Evolutionary conservation across 179 eudicot genomes (phyloP).

Genomic region (Actinidia arguta): DNA sequence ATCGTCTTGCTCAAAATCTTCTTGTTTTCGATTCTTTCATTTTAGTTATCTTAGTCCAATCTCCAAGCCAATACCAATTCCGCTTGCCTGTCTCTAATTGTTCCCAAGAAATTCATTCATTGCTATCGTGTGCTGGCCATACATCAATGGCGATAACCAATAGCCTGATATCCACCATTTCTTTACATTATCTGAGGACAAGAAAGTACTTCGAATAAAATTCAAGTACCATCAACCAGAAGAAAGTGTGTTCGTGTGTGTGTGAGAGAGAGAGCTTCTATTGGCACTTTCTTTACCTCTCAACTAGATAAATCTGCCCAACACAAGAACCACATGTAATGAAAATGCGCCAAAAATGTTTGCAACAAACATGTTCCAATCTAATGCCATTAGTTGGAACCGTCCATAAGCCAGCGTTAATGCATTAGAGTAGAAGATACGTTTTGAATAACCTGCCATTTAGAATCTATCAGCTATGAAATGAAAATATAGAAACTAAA

Average conservation of each 20-base stretch:
- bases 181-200: slow-evolving; percentile 36
- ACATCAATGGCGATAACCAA: slow-evolving; percentile 56
- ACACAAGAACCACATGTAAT: slow-evolving; percentile 29
- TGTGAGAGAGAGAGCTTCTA: background rate
- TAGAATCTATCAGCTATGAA: background rate
- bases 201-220: background rate
- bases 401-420: slow-evolving; percentile 36
- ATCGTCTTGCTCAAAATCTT: background rate
- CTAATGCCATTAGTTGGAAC: slow-evolving; percentile 43
- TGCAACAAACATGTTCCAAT: slow-evolving; percentile 50
- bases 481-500: background rate
- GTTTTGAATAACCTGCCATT: slow-evolving; percentile 44
- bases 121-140: slow-evolving; percentile 42
- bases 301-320: slow-evolving; percentile 51
- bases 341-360: slow-evolving; percentile 45
- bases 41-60: background rate
- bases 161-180: slow-evolving; percentile 61
- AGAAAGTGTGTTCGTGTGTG: background rate
- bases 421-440: slow-evolving; percentile 29
- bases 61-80: background rate
- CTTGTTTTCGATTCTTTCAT: background rate
- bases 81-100: slow-evolving; percentile 41
- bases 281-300: slow-evolving; percentile 32
- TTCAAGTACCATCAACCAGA: background rate
- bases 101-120: slow-evolving; percentile 50